phyloP scores from a whole-genome alignment of 2,329 filamentous ascomycete species.

The Microsporum canis region DNA sequence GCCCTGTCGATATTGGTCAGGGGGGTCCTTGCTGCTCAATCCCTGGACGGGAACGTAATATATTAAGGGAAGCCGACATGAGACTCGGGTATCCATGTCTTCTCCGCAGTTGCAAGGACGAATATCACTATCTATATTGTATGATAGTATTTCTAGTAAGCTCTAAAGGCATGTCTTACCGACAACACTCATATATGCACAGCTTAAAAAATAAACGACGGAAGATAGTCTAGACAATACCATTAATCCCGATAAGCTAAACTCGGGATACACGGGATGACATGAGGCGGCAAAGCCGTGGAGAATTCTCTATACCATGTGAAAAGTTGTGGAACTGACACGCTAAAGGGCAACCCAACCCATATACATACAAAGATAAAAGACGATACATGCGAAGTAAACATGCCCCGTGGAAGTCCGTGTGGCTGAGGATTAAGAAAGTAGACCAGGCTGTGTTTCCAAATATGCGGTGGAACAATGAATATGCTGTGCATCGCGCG shows the following conservation, averaged over 20 bases:
- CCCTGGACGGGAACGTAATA: neutral
- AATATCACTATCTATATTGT: neutral
- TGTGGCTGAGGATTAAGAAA: neutral
- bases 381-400: neutral
- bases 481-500: neutral
- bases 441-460: neutral
- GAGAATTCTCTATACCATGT: neutral
- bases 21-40: neutral
- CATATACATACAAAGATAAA: constrained; percentile 3
- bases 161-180: neutral
- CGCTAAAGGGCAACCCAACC: constrained; percentile 1
- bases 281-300: neutral
- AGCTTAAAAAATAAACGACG: neutral
- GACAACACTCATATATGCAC: neutral
- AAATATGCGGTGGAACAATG: neutral
- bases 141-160: neutral
- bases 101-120: neutral
- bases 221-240: neutral
- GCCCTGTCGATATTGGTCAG: neutral
- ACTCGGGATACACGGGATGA: neutral
- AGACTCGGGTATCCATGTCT: neutral
- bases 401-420: neutral
- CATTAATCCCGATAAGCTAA: neutral
- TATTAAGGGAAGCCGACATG: neutral
- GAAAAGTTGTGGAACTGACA: neutral